Percentiles rank a stretch among this genome's conserved stretches.
phyloP scores from a whole-genome alignment of 1,284 basidiomycete genomes.

The Cutaneotrichosporon spelunceum region DNA sequence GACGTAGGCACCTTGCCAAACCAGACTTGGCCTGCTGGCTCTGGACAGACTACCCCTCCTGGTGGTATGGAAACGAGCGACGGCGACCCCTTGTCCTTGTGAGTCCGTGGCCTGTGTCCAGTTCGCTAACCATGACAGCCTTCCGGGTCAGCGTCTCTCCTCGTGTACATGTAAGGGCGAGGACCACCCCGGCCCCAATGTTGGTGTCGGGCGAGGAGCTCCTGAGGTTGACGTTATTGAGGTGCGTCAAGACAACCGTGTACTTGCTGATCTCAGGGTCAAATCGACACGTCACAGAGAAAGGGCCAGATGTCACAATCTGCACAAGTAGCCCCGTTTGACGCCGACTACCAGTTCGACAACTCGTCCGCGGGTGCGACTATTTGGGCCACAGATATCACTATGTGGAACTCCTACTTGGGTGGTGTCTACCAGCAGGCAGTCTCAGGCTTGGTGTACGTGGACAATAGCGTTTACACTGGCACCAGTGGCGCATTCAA shows the following conservation, averaged over 20 bases:
- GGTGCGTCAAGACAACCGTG: slow-evolving; percentile 22
- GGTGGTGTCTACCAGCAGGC: slow-evolving; percentile 80
- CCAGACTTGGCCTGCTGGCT: slow-evolving; percentile 48
- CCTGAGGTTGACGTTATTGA: slow-evolving; percentile 60
- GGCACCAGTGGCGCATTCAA: slow-evolving; percentile 33
- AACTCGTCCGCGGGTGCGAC: slow-evolving; percentile 43
- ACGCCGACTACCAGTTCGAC: slow-evolving; percentile 64
- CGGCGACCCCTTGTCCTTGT: slow-evolving; percentile 21
- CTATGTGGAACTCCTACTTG: slow-evolving; percentile 68
- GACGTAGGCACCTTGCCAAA: slow-evolving; percentile 74
- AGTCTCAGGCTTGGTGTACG: slow-evolving; percentile 63
- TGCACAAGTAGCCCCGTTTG: slow-evolving; percentile 57
- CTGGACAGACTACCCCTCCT: slow-evolving; percentile 32
- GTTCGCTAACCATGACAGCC: slow-evolving; percentile 34
- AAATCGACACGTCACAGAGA: slow-evolving; percentile 29
- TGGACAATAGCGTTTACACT: slow-evolving; percentile 53
- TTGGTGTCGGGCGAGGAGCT: slow-evolving; percentile 50
- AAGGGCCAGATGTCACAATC: slow-evolving; percentile 60
- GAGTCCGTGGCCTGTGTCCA: background rate
- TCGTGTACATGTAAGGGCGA: slow-evolving; percentile 58
- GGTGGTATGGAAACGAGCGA: slow-evolving; percentile 28
- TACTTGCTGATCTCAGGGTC: slow-evolving; percentile 17
- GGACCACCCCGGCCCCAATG: slow-evolving; percentile 53
- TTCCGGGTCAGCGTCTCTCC: slow-evolving; percentile 58
- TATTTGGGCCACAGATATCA: slow-evolving; percentile 52